These are phyloP conservation scores for Lolium rigidum DNA, from an alignment of 176 grass and related monocot genomes.

Conservation along the genomic window DNA sequence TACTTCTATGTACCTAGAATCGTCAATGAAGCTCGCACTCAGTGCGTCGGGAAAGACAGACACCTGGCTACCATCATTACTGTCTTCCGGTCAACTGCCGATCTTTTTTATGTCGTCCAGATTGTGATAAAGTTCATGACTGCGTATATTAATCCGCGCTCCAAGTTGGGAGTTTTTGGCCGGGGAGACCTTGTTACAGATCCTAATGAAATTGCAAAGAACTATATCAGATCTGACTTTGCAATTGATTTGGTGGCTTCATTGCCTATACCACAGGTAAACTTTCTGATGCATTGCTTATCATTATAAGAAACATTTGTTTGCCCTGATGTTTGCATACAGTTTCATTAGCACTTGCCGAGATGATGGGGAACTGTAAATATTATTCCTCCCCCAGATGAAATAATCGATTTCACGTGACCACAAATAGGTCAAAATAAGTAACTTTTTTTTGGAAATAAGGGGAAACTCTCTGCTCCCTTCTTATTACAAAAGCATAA, in stretches of 20 bases:
- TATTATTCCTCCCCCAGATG: background rate
- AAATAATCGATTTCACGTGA: background rate
- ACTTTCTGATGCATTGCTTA: constrained; percentile 11
- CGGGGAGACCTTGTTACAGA: constrained; percentile 84
- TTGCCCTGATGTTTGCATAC: background rate
- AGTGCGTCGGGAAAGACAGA: constrained; percentile 63
- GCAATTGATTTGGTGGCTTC: constrained; percentile 75
- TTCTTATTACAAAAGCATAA: background rate
- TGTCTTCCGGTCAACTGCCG: constrained; percentile 67
- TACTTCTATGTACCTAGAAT: constrained; percentile 91
- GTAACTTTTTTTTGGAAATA: background rate
- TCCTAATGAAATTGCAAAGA: constrained; percentile 66
- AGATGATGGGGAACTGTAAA: no score
- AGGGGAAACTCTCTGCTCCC: no score
- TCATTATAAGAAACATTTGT: background rate
- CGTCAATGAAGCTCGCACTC: background rate
- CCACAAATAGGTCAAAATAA: background rate
- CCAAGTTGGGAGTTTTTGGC: constrained; percentile 76
- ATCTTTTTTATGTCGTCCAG: constrained; percentile 80
- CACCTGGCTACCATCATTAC: constrained; percentile 67
- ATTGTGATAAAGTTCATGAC: constrained; percentile 89
- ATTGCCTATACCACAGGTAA: constrained; percentile 96
- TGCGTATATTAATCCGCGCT: constrained; percentile 79
- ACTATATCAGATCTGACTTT: constrained; percentile 80
- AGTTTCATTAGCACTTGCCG: background rate